phyloP scores from a whole-genome alignment of 2,329 filamentous ascomycete genomes.

The Colletotrichum orchidophilum region DNA sequence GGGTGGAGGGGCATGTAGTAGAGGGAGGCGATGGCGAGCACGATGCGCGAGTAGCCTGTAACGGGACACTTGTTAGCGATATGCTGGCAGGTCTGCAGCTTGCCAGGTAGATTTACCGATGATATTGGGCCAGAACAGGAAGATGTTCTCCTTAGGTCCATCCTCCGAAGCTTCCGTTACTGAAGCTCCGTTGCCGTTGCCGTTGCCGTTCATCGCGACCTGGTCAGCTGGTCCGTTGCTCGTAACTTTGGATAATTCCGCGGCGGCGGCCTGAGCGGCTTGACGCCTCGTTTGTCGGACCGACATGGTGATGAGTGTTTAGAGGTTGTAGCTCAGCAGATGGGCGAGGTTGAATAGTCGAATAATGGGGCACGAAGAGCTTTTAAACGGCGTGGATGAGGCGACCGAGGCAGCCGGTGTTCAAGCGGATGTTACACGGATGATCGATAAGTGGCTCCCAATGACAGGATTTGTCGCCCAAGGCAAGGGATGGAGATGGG shows the following conservation, averaged over 20 bases:
- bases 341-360: neutral
- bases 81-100: neutral
- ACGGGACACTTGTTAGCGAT: conserved; percentile 1
- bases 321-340: neutral
- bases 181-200: conserved; percentile 50
- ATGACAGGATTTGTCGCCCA: conserved; percentile 12
- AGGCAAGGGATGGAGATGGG: conserved; percentile 5
- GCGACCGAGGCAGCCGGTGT: conserved; percentile 30
- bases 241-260: conserved; percentile 15
- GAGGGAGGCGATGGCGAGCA: conserved; percentile 87
- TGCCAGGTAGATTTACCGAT: conserved; percentile 67
- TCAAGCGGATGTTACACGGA: conserved; percentile 33
- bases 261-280: conserved; percentile 44
- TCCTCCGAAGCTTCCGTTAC: conserved; percentile 46
- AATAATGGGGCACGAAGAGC: conserved; percentile 25
- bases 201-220: conserved; percentile 55
- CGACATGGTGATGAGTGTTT: conserved; percentile 44
- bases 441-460: conserved; percentile 29
- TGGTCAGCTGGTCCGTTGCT: conserved; percentile 19
- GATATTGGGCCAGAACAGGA: conserved; percentile 82
- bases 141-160: conserved; percentile 74
- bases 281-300: conserved; percentile 50
- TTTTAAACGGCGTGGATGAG: conserved; percentile 20
- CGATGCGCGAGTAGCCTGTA: conserved; percentile 78
- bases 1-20: conserved; percentile 99